phyloP scores from a whole-genome alignment of 106 monocot genomes.

The Xerophyta viscosa region DNA sequence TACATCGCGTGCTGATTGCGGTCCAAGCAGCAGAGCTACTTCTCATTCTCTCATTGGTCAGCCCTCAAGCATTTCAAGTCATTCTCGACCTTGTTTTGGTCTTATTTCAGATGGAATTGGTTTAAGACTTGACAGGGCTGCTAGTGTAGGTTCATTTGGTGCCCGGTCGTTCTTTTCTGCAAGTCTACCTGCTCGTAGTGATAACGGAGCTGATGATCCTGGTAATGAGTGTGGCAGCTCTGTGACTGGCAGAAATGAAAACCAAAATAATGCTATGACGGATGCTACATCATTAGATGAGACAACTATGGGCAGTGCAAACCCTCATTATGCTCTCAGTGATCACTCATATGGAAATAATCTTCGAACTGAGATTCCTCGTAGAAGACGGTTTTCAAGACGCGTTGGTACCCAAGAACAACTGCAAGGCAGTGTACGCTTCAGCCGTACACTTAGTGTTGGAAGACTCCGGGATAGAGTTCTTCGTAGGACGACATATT shows the following conservation, averaged over 20 bases:
- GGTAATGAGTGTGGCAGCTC: background rate
- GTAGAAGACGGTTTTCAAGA: constrained; percentile 24
- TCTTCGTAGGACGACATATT: constrained; percentile 57
- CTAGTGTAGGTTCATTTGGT: constrained; percentile 23
- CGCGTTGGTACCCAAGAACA: constrained; percentile 33
- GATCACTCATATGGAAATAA: background rate
- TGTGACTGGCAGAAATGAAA: background rate
- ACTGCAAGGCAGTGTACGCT: constrained; percentile 62
- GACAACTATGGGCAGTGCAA: background rate
- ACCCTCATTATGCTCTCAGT: background rate
- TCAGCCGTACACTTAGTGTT: constrained; percentile 82
- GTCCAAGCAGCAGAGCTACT: constrained; percentile 1
- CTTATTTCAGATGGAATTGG: constrained; percentile 15
- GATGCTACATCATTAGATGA: constrained; percentile 4
- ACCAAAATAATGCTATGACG: background rate
- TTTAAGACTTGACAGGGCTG: constrained; percentile 18
- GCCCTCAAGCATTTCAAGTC: constrained; percentile 2
- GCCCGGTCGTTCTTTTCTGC: constrained; percentile 5
- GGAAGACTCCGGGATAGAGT: constrained; percentile 91
- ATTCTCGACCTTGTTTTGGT: constrained; percentile 12
- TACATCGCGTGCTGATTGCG: constrained; percentile 1
- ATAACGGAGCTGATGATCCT: background rate
- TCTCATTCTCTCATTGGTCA: background rate
- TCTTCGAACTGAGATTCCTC: constrained; percentile 18
- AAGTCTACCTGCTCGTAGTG: background rate